Conservation (phyloP, 1,139 yeast species). For the Suhomyces guaymorum region DNA sequence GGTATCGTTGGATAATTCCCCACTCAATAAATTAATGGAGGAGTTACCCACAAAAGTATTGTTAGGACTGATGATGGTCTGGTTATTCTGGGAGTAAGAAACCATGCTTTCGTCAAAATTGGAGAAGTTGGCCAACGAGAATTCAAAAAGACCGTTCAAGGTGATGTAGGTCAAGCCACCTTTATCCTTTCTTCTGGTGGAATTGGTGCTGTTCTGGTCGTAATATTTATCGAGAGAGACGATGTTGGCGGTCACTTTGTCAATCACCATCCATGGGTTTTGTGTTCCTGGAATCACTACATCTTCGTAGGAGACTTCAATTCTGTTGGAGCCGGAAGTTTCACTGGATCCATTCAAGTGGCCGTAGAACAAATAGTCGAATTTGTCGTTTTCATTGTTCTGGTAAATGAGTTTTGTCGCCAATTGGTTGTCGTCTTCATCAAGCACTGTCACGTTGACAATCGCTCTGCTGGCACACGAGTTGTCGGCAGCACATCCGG, state of each 20-base stretch:
- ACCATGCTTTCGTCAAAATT: slow-evolving; percentile 36
- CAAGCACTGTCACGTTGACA: slow-evolving; percentile 70
- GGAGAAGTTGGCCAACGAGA: slow-evolving; percentile 69
- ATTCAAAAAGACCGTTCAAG: slow-evolving; percentile 81
- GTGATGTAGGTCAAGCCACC: slow-evolving; percentile 31
- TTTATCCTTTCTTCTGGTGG: slow-evolving; percentile 12
- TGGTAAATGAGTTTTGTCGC: slow-evolving; percentile 61
- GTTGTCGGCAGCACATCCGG: slow-evolving; percentile 75
- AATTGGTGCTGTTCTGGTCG: slow-evolving; percentile 32
- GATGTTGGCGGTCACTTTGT: slow-evolving; percentile 60
- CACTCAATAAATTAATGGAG: slow-evolving; percentile 64
- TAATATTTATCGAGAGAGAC: slow-evolving; percentile 49
- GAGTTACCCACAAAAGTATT: slow-evolving; percentile 63
- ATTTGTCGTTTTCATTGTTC: slow-evolving; percentile 76
- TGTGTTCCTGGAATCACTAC: slow-evolving; percentile 27
- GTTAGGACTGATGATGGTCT: slow-evolving; percentile 29
- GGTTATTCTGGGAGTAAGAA: slow-evolving; percentile 29
- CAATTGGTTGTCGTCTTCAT: slow-evolving; percentile 46
- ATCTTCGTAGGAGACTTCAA: slow-evolving; percentile 46
- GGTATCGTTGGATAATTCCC: slow-evolving; percentile 45
- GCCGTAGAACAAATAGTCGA: slow-evolving; percentile 76
- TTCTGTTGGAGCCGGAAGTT: slow-evolving; percentile 46
- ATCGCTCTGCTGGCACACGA: slow-evolving; percentile 74
- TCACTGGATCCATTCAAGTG: slow-evolving; percentile 53
- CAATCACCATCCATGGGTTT: slow-evolving; percentile 67